Evolutionary conservation across 495 filamentous ascomycete species (phyloP).

Genomic region (Aspergillus sparsus): DNA sequence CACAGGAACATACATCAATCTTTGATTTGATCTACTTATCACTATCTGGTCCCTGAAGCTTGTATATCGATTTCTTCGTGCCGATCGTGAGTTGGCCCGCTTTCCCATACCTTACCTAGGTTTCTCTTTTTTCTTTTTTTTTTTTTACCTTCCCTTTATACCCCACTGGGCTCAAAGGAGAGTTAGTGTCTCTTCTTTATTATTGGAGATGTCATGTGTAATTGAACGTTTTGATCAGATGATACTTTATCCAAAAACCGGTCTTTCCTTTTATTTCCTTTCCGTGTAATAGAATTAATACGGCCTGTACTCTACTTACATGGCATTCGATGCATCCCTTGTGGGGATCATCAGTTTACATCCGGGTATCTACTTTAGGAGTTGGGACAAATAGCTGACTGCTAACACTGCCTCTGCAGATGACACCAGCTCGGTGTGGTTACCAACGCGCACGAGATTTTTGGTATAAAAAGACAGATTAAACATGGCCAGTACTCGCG

Average conservation of each 20-base stretch:
- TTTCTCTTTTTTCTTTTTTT: constrained; percentile 10
- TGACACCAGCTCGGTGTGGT: constrained; percentile 41
- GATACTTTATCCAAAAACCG: background rate
- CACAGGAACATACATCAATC: constrained; percentile 6
- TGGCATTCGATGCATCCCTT: background rate
- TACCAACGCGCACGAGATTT: constrained; percentile 38
- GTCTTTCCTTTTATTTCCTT: constrained; percentile 1
- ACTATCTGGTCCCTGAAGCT: constrained; percentile 2
- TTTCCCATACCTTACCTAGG: constrained; percentile 8
- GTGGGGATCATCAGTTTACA: constrained; percentile 4
- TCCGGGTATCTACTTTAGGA: constrained; percentile 2
- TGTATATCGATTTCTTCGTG: constrained; percentile 34
- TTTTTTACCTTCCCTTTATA: constrained; percentile 18
- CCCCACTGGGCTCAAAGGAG: constrained; percentile 22
- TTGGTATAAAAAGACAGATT: constrained; percentile 29
- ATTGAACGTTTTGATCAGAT: constrained; percentile 4
- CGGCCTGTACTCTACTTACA: background rate
- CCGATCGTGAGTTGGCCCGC: constrained; percentile 44
- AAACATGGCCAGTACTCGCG: constrained; percentile 51
- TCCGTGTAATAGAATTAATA: constrained; percentile 1
- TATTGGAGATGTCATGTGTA: constrained; percentile 8
- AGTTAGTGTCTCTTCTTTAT: constrained; percentile 10
- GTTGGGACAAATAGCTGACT: constrained; percentile 9
- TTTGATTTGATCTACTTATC: background rate
- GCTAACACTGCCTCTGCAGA: constrained; percentile 36